phyloP scores from a whole-genome alignment of 2,329 filamentous ascomycete genomes.

The Verticillium longisporum region DNA sequence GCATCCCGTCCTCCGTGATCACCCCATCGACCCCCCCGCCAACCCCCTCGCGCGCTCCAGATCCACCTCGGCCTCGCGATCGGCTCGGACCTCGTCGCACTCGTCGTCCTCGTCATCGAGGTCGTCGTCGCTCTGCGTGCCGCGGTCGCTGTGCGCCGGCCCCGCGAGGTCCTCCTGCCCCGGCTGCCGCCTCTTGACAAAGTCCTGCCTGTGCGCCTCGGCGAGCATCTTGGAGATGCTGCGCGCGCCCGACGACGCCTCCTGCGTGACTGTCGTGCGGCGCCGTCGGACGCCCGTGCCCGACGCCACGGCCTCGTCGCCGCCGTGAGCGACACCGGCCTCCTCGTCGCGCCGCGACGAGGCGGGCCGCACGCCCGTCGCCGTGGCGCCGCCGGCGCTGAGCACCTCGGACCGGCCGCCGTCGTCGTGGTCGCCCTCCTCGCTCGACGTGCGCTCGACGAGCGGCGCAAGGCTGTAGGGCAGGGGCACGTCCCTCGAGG shows the following conservation, averaged over 20 bases:
- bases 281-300: slow-evolving; percentile 9
- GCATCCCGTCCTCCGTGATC: too few relatives aligned
- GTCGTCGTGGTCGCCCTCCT: slow-evolving; percentile 6
- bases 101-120: slow-evolving; percentile 29
- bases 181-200: slow-evolving; percentile 65
- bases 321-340: background rate
- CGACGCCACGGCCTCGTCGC: slow-evolving; percentile 3
- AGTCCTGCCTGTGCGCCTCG: slow-evolving; percentile 83
- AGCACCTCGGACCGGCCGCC: background rate
- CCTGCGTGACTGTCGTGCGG: slow-evolving; percentile 11
- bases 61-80: background rate
- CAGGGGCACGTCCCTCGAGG: slow-evolving; percentile 77
- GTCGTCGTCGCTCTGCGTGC: slow-evolving; percentile 17
- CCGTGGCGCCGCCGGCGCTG: background rate
- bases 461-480: slow-evolving; percentile 63
- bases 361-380: slow-evolving; percentile 3
- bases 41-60: background rate
- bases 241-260: slow-evolving; percentile 11
- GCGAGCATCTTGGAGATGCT: slow-evolving; percentile 61
- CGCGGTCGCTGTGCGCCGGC: slow-evolving; percentile 13
- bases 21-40: background rate
- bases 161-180: slow-evolving; percentile 16
- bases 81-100: slow-evolving; percentile 10
- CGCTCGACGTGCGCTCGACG: slow-evolving; percentile 25
- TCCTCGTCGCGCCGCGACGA: slow-evolving; percentile 4